Evolutionary conservation across 306 rosid species (phyloP), one percentile per base, ranked within the genome.

Genomic region (Erythrophleum fordii): DNA sequence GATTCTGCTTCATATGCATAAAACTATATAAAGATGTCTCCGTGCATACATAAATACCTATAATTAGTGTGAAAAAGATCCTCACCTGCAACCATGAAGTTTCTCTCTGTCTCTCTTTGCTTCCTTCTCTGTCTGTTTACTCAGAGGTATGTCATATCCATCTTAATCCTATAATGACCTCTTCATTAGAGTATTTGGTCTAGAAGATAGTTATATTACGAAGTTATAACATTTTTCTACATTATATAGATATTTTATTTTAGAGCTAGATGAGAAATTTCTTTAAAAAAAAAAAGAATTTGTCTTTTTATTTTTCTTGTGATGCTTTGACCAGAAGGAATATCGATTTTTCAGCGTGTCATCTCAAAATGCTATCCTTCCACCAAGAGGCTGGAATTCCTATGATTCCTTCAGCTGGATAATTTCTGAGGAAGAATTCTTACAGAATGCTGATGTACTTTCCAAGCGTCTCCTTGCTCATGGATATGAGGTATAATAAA

Each of bases 331-430:
- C 44, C 3, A 39, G 5, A 39, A 2, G 7, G 12, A 17, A 44
- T 42, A 1, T 64, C 39, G 68, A 22, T 14, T 48, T 73, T 48
- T 34, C 82, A 91, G 97, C 72, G 91, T 85, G 46, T 75, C 46
- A 13, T 72, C 90, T 11, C 59, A 86, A 78, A 88, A 58, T 56
- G 91, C 87, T 1, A 61, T 56, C 39, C 28, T 64, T 42, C 97
- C 97, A 23, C 97, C 97, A 65, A 89, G 92, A 82, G 97, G 96
- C 76, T 93, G 97, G 97, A 91, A 93, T 81, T 93, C 97, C 11
- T 93, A 89, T 34, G 92, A 91, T 81, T 73, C 90, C 9, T 93
- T 86, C 72, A 77, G 81, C 80, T 93, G 96, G 97, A 85, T 83
- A n/a, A 67, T 91, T 73, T 82, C 92, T 1, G 91, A 93, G 76